Conservation (phyloP, 2,329 filamentous ascomycete species). For the Nemania diffusa region DNA sequence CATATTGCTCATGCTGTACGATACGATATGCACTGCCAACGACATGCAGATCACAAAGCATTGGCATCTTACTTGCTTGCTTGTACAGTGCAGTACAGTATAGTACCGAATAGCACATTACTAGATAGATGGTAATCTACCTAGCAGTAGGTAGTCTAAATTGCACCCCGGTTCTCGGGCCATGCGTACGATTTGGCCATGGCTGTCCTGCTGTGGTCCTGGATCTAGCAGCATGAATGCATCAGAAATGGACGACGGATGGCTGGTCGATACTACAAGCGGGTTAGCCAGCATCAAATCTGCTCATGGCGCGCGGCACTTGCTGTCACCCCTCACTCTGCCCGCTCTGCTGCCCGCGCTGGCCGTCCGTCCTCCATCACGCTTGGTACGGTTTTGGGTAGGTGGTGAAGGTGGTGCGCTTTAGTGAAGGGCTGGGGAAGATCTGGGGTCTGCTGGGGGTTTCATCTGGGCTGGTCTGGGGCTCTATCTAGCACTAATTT, state of each 20-base stretch:
- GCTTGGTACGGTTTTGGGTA: not conserved
- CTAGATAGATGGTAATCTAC: too few relatives aligned
- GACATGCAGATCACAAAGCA: conserved; percentile 16
- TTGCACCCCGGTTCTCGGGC: not conserved
- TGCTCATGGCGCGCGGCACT: not conserved
- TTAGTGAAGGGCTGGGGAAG: conserved; percentile 8
- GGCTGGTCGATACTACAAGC: not conserved
- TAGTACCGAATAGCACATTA: too few relatives aligned
- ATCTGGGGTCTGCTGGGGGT: not conserved
- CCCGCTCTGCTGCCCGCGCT: too few relatives aligned
- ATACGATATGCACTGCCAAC: too few relatives aligned
- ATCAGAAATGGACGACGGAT: too few relatives aligned
- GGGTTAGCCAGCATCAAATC: not conserved
- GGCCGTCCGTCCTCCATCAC: not conserved
- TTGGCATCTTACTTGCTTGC: conserved; percentile 3
- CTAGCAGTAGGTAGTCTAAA: not conserved
- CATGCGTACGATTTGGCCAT: not conserved
- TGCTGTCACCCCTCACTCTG: not conserved
- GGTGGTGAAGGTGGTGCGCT: too few relatives aligned
- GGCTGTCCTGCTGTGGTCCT: not conserved
- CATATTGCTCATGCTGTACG: not conserved
- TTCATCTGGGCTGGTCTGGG: conserved; percentile 1
- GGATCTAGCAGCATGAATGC: too few relatives aligned
- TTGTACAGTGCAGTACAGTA: too few relatives aligned
- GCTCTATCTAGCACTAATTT: not conserved